phyloP scores from a whole-genome alignment of 345 rosid genomes.

The Garcia nutans region DNA sequence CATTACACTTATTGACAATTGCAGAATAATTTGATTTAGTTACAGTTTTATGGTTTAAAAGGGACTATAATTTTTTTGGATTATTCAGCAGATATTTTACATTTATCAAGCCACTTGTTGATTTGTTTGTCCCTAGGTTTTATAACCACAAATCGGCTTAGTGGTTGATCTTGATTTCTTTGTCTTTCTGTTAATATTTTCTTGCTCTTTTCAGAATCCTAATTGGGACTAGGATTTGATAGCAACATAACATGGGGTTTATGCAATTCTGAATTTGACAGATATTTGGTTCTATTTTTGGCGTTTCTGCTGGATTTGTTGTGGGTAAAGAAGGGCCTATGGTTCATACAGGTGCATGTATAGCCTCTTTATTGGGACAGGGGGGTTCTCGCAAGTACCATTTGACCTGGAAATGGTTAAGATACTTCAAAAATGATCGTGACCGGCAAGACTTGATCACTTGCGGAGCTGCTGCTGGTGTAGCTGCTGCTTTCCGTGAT shows the following conservation, averaged over 20 bases:
- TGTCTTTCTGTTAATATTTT: background rate
- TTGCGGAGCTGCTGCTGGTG: conserved; percentile 95
- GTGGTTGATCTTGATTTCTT: background rate
- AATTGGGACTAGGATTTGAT: background rate
- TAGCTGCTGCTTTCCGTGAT: conserved; percentile 95
- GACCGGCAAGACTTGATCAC: conserved; percentile 86
- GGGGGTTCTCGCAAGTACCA: conserved; percentile 84
- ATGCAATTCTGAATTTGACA: conserved; percentile 25
- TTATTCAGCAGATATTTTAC: too few relatives aligned
- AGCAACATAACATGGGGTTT: background rate
- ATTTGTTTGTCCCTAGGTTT: too few relatives aligned
- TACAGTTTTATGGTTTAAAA: too few relatives aligned
- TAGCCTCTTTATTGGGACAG: conserved; percentile 85
- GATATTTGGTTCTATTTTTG: conserved; percentile 91
- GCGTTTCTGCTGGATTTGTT: conserved; percentile 84
- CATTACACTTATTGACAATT: too few relatives aligned
- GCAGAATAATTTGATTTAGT: too few relatives aligned
- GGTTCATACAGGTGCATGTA: conserved; percentile 97
- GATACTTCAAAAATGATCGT: conserved; percentile 82
- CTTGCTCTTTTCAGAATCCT: background rate
- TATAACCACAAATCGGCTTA: too few relatives aligned
- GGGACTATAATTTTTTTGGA: too few relatives aligned
- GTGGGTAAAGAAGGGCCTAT: conserved; percentile 97
- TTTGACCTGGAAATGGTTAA: conserved; percentile 88
- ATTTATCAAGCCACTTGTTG: too few relatives aligned